Evolutionary conservation across 2,329 filamentous ascomycete genomes (phyloP).

Genomic region (Pseudonectria buxi): DNA sequence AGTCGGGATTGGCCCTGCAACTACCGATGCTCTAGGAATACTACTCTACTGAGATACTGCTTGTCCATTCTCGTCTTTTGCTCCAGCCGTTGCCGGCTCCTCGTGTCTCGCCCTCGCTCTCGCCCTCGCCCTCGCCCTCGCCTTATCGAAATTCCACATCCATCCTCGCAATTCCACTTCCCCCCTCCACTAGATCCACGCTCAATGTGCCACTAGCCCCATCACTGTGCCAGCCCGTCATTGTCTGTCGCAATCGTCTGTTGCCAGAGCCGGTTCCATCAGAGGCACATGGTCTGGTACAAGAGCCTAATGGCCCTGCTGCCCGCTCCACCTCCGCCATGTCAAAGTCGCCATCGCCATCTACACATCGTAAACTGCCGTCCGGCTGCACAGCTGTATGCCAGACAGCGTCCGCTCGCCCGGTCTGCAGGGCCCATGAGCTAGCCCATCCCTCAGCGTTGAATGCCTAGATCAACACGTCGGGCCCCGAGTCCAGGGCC

Average conservation of each 20-base stretch:
- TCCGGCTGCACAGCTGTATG: constrained; percentile 21
- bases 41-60: too few species aligned
- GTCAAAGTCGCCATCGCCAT: constrained; percentile 23
- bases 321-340: constrained; percentile 17
- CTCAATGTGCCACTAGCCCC: constrained; percentile 18
- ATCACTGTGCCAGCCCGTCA: constrained; percentile 9
- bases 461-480: constrained; percentile 31
- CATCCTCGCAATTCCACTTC: constrained; percentile 30
- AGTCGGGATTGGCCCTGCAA: constrained; percentile 9
- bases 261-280: constrained; percentile 1
- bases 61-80: constrained; percentile 2
- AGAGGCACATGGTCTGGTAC: too few species aligned
- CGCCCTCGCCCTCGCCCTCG: constrained; percentile 1
- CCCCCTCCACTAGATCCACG: constrained; percentile 28
- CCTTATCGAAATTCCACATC: constrained; percentile 30
- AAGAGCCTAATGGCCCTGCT: too few species aligned
- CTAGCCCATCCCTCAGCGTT: constrained; percentile 27
- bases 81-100: too few species aligned
- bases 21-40: constrained; percentile 17
- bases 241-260: constrained; percentile 10
- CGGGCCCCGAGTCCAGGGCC: constrained; percentile 25
- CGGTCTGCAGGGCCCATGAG: constrained; percentile 26
- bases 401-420: constrained; percentile 11
- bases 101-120: too few species aligned
- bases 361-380: constrained; percentile 26